Conservation (phyloP, 331 rosid species). For the Saraca asoca region DNA sequence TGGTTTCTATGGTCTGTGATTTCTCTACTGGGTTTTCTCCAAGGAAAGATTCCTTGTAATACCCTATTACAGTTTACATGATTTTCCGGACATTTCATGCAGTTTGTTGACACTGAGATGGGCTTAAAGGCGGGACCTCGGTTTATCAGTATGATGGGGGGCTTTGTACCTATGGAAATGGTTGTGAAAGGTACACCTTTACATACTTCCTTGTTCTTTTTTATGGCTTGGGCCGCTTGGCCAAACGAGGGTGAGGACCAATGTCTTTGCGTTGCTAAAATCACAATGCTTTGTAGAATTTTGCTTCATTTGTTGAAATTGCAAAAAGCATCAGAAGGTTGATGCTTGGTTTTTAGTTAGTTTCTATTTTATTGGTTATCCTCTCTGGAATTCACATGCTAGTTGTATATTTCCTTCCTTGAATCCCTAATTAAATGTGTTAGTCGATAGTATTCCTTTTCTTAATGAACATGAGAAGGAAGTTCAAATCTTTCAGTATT, state of each 20-base stretch:
- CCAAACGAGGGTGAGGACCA: no score
- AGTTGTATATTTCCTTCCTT: conserved; percentile 17
- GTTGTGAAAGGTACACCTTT: conserved; percentile 70
- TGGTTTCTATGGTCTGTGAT: background rate
- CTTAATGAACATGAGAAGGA: conserved; percentile 20
- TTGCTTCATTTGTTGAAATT: no score
- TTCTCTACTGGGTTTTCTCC: conserved; percentile 15
- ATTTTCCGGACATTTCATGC: conserved; percentile 32
- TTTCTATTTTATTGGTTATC: background rate
- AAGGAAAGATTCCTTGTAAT: conserved; percentile 1
- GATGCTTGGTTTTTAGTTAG: no score
- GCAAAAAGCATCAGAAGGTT: no score
- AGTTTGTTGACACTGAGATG: conserved; percentile 87
- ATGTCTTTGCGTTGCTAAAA: conserved; percentile 23
- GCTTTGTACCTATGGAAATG: conserved; percentile 85
- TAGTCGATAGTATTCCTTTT: no score
- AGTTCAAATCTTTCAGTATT: background rate
- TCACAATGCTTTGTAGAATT: conserved; percentile 21
- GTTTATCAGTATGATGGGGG: conserved; percentile 47
- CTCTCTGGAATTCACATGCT: background rate
- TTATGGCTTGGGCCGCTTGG: no score
- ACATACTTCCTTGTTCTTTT: conserved; percentile 17
- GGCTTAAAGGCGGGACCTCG: conserved; percentile 38
- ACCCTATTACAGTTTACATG: no score
- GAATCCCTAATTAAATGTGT: no score